Evolutionary conservation across 441 rosid species (phyloP).

Genomic region (Adansonia rubrostipa): DNA sequence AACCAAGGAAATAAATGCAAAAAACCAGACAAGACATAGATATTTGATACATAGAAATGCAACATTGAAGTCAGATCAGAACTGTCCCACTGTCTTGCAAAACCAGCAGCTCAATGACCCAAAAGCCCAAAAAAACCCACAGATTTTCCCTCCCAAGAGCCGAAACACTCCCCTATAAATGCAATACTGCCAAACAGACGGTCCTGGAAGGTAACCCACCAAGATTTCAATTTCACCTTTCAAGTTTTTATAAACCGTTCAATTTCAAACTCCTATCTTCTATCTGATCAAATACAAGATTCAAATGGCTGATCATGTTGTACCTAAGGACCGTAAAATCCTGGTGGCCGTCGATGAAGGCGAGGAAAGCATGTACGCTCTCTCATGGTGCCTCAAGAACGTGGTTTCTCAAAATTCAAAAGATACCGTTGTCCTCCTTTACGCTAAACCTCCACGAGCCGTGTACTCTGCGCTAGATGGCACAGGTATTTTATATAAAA

Average conservation of each 20-base stretch:
- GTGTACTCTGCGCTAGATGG: constrained; percentile 51
- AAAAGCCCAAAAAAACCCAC: background rate
- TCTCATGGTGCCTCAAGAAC: constrained; percentile 60
- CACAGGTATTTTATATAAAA: constrained; percentile 35
- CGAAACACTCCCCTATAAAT: background rate
- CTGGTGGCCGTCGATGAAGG: constrained; percentile 67
- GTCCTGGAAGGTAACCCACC: background rate
- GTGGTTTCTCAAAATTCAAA: constrained; percentile 34
- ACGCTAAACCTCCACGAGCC: constrained; percentile 46
- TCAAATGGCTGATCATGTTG: constrained; percentile 30
- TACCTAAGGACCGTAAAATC: constrained; percentile 41
- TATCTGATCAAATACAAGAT: background rate
- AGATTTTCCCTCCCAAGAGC: background rate
- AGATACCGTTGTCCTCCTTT: constrained; percentile 54
- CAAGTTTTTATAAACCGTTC: background rate
- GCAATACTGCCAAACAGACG: background rate
- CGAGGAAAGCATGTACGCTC: constrained; percentile 67
- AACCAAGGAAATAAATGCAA: background rate
- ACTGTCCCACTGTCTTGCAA: background rate
- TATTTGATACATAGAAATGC: background rate
- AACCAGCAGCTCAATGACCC: background rate
- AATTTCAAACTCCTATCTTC: background rate
- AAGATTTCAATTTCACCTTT: constrained; percentile 3
- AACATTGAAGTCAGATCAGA: background rate
- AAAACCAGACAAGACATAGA: background rate